Evolutionary conservation across 768 basidiomycete species (phyloP).

Genomic region (Lenzites betulinus): DNA sequence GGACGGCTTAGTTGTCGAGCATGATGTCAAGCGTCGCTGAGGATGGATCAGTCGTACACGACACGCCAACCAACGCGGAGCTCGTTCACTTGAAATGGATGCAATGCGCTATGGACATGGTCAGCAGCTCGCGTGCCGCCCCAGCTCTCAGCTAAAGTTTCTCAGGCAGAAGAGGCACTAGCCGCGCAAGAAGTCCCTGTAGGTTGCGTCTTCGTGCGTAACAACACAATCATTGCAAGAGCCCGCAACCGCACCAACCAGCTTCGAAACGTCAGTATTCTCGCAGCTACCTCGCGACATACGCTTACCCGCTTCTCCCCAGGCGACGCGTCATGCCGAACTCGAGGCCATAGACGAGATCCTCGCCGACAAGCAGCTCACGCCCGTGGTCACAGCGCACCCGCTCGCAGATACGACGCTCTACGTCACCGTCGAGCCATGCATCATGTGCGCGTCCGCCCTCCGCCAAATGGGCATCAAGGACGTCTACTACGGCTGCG

Average conservation of each 20-base stretch:
- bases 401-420: conserved; percentile 80
- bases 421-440: conserved; percentile 98
- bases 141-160: not conserved
- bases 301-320: not conserved
- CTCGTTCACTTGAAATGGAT: conserved; percentile 65
- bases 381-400: conserved; percentile 50
- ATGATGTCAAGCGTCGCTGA: not conserved
- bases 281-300: not conserved
- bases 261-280: conserved; percentile 72
- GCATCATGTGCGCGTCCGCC: conserved; percentile 98
- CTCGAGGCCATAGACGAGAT: conserved; percentile 94
- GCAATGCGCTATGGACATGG: conserved; percentile 83
- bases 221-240: conserved; percentile 73
- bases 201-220: conserved; percentile 91
- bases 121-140: conserved; percentile 24
- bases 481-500: conserved; percentile 90
- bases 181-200: conserved; percentile 90
- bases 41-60: no score
- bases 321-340: conserved; percentile 98
- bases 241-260: conserved; percentile 96
- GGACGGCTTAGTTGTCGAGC: not conserved
- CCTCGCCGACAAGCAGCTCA: conserved; percentile 60
- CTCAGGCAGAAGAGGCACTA: conserved; percentile 86
- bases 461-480: conserved; percentile 91
- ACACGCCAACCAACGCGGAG: not conserved